Base-by-base conservation (phyloP, 2,329 filamentous ascomycete genomes). In the Ambrosiella beaveri region DNA sequence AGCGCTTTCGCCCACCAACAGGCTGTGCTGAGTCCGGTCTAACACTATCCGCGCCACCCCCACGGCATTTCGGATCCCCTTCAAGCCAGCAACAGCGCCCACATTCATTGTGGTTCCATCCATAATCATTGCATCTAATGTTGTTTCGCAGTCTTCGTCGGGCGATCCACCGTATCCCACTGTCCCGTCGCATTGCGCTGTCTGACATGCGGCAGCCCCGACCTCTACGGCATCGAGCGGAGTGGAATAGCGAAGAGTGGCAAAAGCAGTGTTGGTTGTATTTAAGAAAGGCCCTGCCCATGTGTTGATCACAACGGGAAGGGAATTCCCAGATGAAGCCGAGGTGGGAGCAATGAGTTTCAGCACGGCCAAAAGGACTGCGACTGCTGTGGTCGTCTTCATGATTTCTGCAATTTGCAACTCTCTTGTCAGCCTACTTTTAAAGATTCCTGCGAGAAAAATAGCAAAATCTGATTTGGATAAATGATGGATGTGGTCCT, bases 121-220 rank as follows among this genome's bases (percentile, higher is more conserved):
- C 72, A 79, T 79, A 65, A 80, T 72, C 69, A 80, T 71, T n/a
- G 77, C 76, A 65, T 80, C 77, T 12, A 80, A 74, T 0, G 76
- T 79, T 2, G 77, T 79, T 67, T 79, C 77, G 67, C 77, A 80
- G 38, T 67, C 65, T 64, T 80, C 77, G 61, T 78, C 76, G 0
- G 76, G 75, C 1, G 75, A 78, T 7, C 77, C 76, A 57, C 76
- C 76, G 63, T 68, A 78, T 56, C 77, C 77, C 41, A 80, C 77
- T 41, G 71, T 77, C 54, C 73, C 72, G 64, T 79, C 76, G 67
- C 77, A 80, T 61, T 74, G 76, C 54, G 72, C 70, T 59, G 65
- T 65, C 64, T 80, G 75, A 66, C 77, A 80, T 1, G 74, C 70
- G 19, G 70, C 64, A 65, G 75, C 77, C 59, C 77, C 77, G n/a